Conservation (phyloP, 306 rosid species). For the barrel medic (Medicago truncatula) region DNA sequence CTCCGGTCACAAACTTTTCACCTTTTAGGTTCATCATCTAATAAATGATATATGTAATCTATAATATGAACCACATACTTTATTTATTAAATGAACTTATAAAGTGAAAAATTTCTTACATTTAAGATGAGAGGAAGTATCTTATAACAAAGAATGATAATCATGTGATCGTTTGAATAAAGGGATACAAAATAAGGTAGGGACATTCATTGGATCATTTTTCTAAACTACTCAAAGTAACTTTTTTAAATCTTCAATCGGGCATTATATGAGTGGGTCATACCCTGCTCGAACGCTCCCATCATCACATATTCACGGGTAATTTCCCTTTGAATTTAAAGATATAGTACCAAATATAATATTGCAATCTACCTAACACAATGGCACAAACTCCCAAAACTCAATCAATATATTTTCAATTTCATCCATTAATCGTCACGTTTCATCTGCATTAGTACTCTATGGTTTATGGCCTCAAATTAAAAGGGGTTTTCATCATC, state of each 20-base stretch:
- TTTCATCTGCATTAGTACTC: slow-evolving; percentile 15
- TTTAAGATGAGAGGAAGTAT: too few relatives aligned
- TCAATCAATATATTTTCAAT: slow-evolving; percentile 31
- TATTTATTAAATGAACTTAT: too few relatives aligned
- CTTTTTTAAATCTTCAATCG: slow-evolving; percentile 44
- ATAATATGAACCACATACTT: too few relatives aligned
- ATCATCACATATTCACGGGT: slow-evolving; percentile 54
- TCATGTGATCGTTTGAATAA: slow-evolving; percentile 37
- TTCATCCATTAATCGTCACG: slow-evolving; percentile 33
- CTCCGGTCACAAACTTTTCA: too few relatives aligned
- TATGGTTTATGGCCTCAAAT: slow-evolving; percentile 30
- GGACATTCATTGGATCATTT: slow-evolving; percentile 39
- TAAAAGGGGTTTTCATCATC: slow-evolving; percentile 9
- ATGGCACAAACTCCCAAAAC: slow-evolving; percentile 24
- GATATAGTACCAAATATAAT: slow-evolving; percentile 37
- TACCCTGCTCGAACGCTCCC: slow-evolving; percentile 47
- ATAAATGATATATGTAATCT: too few relatives aligned
- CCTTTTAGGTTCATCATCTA: too few relatives aligned
- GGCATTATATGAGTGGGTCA: slow-evolving; percentile 58
- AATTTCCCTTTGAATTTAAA: slow-evolving; percentile 50
- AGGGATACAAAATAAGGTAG: slow-evolving; percentile 34
- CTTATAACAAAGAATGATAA: slow-evolving; percentile 36
- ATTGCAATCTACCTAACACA: slow-evolving; percentile 47
- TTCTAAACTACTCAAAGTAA: slow-evolving; percentile 38
- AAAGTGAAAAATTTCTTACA: too few relatives aligned